Conservation (phyloP, 345 rosid species). For the Brassica juncea region DNA sequence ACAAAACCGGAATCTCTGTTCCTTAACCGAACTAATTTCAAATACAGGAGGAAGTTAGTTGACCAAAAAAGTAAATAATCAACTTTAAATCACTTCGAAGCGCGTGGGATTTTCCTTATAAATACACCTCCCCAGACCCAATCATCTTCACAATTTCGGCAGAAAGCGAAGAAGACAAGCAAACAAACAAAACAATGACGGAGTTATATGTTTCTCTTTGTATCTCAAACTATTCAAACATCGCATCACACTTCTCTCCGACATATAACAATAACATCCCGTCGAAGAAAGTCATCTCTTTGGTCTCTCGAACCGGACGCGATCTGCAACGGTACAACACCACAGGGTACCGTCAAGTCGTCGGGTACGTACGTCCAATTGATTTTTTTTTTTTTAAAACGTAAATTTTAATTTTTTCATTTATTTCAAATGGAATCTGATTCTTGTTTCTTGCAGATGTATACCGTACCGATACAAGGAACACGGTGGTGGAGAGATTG, state of each 20-base stretch:
- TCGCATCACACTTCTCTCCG: slow-evolving; percentile 5
- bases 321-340: slow-evolving; percentile 61
- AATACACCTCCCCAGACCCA: neutral
- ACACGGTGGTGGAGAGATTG: slow-evolving; percentile 40
- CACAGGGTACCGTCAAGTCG: slow-evolving; percentile 64
- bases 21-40: slow-evolving; percentile 2
- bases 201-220: slow-evolving; percentile 40
- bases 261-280: slow-evolving; percentile 10
- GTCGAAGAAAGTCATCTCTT: slow-evolving; percentile 44
- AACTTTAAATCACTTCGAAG: neutral
- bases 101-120: slow-evolving; percentile 33
- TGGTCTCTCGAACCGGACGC: slow-evolving; percentile 67
- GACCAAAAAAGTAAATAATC: slow-evolving; percentile 6
- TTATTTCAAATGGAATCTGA: neutral
- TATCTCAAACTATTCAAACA: slow-evolving; percentile 36
- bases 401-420: neutral
- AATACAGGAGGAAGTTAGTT: neutral
- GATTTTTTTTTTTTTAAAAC: too few relatives aligned
- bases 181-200: slow-evolving; percentile 25
- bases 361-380: slow-evolving; percentile 51
- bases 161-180: neutral
- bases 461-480: slow-evolving; percentile 58
- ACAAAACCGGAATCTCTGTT: neutral
- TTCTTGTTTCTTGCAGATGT: slow-evolving; percentile 46
- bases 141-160: neutral